A percentile compares a stretch with the other conserved stretches of the same genome.
Evolutionary conservation across 495 filamentous ascomycete species (phyloP).

Genomic region (Xanthoparmelia taractica): DNA sequence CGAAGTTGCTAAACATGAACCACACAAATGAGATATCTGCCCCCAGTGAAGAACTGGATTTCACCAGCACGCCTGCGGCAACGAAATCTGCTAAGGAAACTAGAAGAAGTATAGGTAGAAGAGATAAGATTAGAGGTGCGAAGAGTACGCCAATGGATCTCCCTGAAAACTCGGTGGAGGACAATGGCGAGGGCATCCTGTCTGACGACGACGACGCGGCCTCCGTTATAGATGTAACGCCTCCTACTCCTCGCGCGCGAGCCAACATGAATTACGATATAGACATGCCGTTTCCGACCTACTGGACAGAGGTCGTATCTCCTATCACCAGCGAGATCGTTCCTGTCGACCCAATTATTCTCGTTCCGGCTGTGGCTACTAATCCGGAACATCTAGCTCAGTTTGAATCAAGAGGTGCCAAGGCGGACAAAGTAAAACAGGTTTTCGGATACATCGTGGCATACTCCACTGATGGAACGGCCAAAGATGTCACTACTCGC

Average conservation of each 20-base stretch:
- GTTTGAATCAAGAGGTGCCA: constrained; percentile 75
- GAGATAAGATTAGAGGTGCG: constrained; percentile 27
- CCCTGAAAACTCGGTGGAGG: constrained; percentile 28
- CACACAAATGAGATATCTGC: not conserved
- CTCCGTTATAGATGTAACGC: constrained; percentile 40
- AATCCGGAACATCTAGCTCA: constrained; percentile 61
- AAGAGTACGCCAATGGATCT: constrained; percentile 31
- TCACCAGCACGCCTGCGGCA: constrained; percentile 26
- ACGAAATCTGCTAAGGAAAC: constrained; percentile 22
- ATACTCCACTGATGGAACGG: constrained; percentile 75
- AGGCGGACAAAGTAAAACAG: constrained; percentile 78
- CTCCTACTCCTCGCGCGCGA: constrained; percentile 27
- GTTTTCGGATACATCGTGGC: constrained; percentile 88
- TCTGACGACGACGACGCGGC: constrained; percentile 25
- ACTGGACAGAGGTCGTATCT: constrained; percentile 88
- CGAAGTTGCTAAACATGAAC: not conserved
- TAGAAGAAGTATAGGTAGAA: constrained; percentile 19
- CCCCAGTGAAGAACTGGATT: constrained; percentile 27
- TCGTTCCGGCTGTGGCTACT: constrained; percentile 56
- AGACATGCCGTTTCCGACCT: constrained; percentile 75
- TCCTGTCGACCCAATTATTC: constrained; percentile 66
- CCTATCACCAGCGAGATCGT: constrained; percentile 69
- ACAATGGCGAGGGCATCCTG: not conserved
- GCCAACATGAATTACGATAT: constrained; percentile 47
- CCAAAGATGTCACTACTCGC: constrained; percentile 89